A percentile compares a stretch with the other conserved stretches of the same genome.
Evolutionary conservation across 768 basidiomycete species (phyloP).

Genomic region (Hemileccinum rubropunctum): DNA sequence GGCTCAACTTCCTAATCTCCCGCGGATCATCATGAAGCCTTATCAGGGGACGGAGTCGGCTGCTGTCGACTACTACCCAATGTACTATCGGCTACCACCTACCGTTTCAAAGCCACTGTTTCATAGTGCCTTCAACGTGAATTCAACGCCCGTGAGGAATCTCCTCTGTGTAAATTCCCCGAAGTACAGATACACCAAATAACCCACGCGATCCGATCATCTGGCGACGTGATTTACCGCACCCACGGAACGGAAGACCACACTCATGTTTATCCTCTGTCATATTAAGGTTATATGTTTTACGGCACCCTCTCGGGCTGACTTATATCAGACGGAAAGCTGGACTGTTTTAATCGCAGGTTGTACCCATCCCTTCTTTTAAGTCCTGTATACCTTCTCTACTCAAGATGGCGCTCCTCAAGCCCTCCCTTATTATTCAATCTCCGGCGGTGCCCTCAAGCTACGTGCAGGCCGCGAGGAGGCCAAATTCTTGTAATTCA

Average conservation of each 20-base stretch:
- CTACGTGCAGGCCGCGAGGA: constrained; percentile 31
- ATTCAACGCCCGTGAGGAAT: neutral
- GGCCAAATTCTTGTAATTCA: constrained; percentile 29
- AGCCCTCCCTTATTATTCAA: constrained; percentile 19
- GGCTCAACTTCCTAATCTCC: neutral
- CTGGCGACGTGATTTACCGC: constrained; percentile 9
- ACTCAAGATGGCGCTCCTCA: constrained; percentile 18
- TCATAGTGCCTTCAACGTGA: neutral
- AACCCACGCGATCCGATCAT: constrained; percentile 8
- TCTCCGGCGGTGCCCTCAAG: constrained; percentile 27
- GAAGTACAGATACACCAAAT: neutral
- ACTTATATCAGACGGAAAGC: constrained; percentile 18
- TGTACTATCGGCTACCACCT: neutral
- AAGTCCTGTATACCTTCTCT: neutral
- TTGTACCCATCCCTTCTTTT: neutral
- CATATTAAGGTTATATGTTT: constrained; percentile 15
- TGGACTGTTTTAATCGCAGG: neutral
- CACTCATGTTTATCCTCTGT: constrained; percentile 14
- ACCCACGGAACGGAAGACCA: constrained; percentile 4
- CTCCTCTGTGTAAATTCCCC: neutral
- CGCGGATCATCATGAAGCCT: neutral
- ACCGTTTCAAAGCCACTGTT: neutral
- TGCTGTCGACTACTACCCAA: neutral
- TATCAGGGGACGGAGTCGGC: no score
- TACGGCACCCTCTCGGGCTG: constrained; percentile 22